These are phyloP conservation scores for Grifola frondosa DNA, from an alignment of 1,284 basidiomycete species.

Conservation along the genomic window DNA sequence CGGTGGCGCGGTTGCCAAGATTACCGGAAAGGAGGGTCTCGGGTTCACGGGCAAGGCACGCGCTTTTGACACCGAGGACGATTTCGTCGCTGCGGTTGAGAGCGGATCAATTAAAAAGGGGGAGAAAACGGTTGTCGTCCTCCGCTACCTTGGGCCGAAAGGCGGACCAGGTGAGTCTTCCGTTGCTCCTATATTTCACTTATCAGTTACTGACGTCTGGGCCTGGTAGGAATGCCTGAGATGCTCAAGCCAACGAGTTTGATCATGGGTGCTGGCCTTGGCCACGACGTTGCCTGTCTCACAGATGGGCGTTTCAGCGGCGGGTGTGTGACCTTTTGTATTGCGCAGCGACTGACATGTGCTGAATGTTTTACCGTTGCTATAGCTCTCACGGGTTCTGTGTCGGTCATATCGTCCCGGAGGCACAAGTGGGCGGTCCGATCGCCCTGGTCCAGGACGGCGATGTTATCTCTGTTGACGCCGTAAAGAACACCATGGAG, in stretches of 20 bases:
- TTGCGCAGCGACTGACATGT: conserved; percentile 2
- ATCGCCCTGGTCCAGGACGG: conserved; percentile 90
- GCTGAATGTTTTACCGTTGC: conserved; percentile 8
- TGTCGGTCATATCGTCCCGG: conserved; percentile 90
- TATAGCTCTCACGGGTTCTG: conserved; percentile 84
- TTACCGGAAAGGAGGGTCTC: conserved; percentile 91
- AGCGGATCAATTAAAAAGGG: conserved; percentile 79
- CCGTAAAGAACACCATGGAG: conserved; percentile 81
- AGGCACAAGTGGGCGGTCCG: conserved; percentile 87
- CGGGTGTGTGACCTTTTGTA: conserved; percentile 53
- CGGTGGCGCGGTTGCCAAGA: conserved; percentile 91
- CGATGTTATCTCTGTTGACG: conserved; percentile 84
- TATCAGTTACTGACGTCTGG: no score
- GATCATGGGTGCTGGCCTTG: conserved; percentile 93
- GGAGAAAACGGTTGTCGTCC: conserved; percentile 87
- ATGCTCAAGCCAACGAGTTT: conserved; percentile 91
- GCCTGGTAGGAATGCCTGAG: conserved; percentile 83
- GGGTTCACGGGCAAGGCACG: conserved; percentile 83
- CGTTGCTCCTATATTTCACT: no score
- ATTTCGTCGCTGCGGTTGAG: conserved; percentile 80
- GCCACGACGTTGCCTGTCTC: conserved; percentile 85
- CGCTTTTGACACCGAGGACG: conserved; percentile 82
- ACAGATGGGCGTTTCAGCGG: conserved; percentile 95
- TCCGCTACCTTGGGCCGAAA: conserved; percentile 87
- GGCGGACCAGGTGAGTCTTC: conserved; percentile 74